Percentiles rank a stretch among this genome's conserved stretches.
Evolutionary conservation across 495 filamentous ascomycete species (phyloP).

Genomic region (Trichoderma virens): DNA sequence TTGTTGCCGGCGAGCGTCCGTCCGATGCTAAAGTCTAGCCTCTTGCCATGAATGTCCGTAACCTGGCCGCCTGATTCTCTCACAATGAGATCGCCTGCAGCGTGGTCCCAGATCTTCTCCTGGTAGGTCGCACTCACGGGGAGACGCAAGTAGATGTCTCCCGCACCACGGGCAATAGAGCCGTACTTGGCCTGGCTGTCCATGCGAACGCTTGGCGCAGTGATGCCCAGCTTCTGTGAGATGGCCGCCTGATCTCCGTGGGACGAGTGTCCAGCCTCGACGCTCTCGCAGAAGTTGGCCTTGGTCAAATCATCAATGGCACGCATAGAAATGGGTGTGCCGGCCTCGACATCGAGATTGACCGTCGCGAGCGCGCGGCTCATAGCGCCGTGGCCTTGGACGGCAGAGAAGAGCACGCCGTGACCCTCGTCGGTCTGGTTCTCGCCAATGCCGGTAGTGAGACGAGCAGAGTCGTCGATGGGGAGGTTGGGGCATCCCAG

Average conservation of each 20-base stretch:
- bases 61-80: constrained; percentile 90
- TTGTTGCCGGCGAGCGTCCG: constrained; percentile 83
- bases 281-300: constrained; percentile 90
- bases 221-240: constrained; percentile 76
- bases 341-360: constrained; percentile 42
- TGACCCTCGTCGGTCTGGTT: constrained; percentile 60
- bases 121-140: constrained; percentile 79
- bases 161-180: constrained; percentile 88
- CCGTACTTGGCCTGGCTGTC: constrained; percentile 98
- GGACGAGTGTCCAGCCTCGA: constrained; percentile 82
- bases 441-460: constrained; percentile 58
- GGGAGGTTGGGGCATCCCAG: constrained; percentile 93
- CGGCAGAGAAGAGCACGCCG: constrained; percentile 79
- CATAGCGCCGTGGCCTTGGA: constrained; percentile 65
- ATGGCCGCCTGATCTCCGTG: constrained; percentile 83
- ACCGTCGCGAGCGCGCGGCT: constrained; percentile 61
- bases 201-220: constrained; percentile 76
- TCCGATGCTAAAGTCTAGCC: constrained; percentile 77
- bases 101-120: constrained; percentile 99
- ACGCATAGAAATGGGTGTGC: constrained; percentile 67
- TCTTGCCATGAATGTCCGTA: constrained; percentile 72
- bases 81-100: constrained; percentile 90
- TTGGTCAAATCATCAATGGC: constrained; percentile 54
- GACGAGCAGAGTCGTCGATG: constrained; percentile 61
- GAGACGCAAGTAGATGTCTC: constrained; percentile 86